phyloP scores from a whole-genome alignment of 768 basidiomycete species.

The Bullera alba region DNA sequence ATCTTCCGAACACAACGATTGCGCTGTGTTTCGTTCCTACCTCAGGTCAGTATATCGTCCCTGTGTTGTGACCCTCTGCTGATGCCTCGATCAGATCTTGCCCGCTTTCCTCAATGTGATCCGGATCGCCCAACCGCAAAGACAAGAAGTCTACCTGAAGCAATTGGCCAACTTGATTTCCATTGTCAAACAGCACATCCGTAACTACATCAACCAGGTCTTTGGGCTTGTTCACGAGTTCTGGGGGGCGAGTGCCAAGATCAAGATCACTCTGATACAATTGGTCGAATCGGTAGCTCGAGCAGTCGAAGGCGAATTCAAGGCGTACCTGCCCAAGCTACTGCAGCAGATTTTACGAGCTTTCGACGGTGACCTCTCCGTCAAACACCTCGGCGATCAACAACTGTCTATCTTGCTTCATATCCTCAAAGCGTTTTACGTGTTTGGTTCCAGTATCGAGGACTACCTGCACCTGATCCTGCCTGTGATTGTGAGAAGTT shows the following conservation, averaged over 20 bases:
- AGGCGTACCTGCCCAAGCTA: slow-evolving; percentile 84
- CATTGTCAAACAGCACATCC: slow-evolving; percentile 94
- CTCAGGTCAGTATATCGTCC: slow-evolving; percentile 57
- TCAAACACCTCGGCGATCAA: slow-evolving; percentile 53
- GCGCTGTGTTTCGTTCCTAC: slow-evolving; percentile 89
- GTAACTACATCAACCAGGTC: slow-evolving; percentile 79
- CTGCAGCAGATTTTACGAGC: slow-evolving; percentile 79
- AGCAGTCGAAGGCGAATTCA: slow-evolving; percentile 93
- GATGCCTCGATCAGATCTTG: slow-evolving; percentile 57
- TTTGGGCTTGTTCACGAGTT: slow-evolving; percentile 80
- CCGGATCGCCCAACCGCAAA: slow-evolving; percentile 62
- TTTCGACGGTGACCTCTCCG: slow-evolving; percentile 43
- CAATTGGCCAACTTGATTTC: slow-evolving; percentile 90
- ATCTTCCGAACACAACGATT: slow-evolving; percentile 98
- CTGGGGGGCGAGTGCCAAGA: slow-evolving; percentile 64
- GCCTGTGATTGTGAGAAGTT: slow-evolving; percentile 84
- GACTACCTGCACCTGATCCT: slow-evolving; percentile 96
- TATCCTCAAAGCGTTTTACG: slow-evolving; percentile 87
- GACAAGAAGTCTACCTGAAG: slow-evolving; percentile 80
- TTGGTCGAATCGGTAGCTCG: slow-evolving; percentile 87
- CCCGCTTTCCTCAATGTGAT: slow-evolving; percentile 90
- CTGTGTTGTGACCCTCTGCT: not conserved
- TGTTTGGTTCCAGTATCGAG: slow-evolving; percentile 93
- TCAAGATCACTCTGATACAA: slow-evolving; percentile 86
- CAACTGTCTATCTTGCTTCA: slow-evolving; percentile 60